Evolutionary conservation across 2,329 filamentous ascomycete genomes (phyloP).

Genomic region (Stemphylium vesicarium): DNA sequence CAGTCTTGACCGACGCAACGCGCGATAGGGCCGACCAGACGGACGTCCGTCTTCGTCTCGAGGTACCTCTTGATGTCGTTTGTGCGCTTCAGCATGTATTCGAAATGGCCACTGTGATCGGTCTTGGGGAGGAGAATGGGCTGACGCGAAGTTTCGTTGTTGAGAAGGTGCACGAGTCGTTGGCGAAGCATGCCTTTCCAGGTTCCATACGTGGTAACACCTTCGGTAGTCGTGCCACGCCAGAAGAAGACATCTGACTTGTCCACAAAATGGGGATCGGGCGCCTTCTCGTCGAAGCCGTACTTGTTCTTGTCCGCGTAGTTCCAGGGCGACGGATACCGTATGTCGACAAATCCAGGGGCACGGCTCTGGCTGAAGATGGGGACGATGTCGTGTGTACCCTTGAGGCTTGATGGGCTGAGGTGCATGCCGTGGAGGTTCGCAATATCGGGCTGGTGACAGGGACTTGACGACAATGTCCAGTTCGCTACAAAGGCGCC

Average conservation of each 20-base stretch:
- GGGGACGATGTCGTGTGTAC: slow-evolving; percentile 70
- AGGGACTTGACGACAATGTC: slow-evolving; percentile 69
- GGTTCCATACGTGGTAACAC: slow-evolving; percentile 57
- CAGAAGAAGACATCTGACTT: slow-evolving; percentile 74
- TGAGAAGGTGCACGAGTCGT: slow-evolving; percentile 70
- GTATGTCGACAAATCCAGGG: slow-evolving; percentile 75
- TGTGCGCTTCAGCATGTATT: slow-evolving; percentile 62
- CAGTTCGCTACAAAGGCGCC: slow-evolving; percentile 72
- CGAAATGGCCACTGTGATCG: slow-evolving; percentile 58
- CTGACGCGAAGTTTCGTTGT: slow-evolving; percentile 41
- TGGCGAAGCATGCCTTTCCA: slow-evolving; percentile 74
- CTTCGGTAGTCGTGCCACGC: slow-evolving; percentile 70
- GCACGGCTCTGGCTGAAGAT: slow-evolving; percentile 79
- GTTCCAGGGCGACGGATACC: slow-evolving; percentile 72
- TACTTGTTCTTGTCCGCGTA: slow-evolving; percentile 65
- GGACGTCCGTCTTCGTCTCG: slow-evolving; percentile 59
- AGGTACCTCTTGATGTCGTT: slow-evolving; percentile 62
- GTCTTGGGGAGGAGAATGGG: slow-evolving; percentile 51
- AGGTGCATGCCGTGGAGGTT: slow-evolving; percentile 77
- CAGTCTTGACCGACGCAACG: slow-evolving; percentile 64
- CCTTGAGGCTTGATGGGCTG: slow-evolving; percentile 66
- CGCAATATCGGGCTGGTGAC: slow-evolving; percentile 77
- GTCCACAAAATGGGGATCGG: slow-evolving; percentile 62
- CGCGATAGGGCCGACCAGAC: slow-evolving; percentile 63
- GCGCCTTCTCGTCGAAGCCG: slow-evolving; percentile 57